A percentile compares a stretch with the other conserved stretches of the same genome.
These are phyloP conservation scores for Eruca vesicaria DNA, from an alignment of 441 rosid genomes.

Conservation along the genomic window DNA sequence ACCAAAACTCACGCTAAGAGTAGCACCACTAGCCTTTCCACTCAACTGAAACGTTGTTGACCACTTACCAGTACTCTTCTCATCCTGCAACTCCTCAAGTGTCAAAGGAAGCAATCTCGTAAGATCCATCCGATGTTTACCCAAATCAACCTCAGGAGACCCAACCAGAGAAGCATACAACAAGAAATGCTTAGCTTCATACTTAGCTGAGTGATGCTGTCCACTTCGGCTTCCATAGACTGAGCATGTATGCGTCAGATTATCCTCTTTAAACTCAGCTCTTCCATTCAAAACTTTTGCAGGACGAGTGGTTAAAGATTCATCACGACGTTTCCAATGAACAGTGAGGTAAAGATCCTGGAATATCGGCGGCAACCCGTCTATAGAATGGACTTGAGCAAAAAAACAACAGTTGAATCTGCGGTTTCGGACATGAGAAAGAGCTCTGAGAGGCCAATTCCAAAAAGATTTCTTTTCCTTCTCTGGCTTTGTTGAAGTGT, in stretches of 20 bases:
- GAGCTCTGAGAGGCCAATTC: slow-evolving; percentile 91
- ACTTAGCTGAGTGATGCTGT: slow-evolving; percentile 85
- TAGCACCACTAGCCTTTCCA: slow-evolving; percentile 77
- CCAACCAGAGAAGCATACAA: slow-evolving; percentile 61
- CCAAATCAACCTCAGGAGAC: slow-evolving; percentile 75
- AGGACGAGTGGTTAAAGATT: slow-evolving; percentile 52
- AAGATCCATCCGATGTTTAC: slow-evolving; percentile 94
- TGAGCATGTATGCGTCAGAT: slow-evolving; percentile 63
- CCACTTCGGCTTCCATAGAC: slow-evolving; percentile 87
- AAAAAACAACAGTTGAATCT: slow-evolving; percentile 81
- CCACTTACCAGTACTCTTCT: slow-evolving; percentile 90
- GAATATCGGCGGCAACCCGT: slow-evolving; percentile 63
- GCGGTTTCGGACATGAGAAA: slow-evolving; percentile 60
- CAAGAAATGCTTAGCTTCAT: slow-evolving; percentile 93
- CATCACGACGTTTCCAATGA: slow-evolving; percentile 92
- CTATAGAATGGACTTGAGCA: slow-evolving; percentile 72
- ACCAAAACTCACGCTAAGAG: slow-evolving; percentile 83
- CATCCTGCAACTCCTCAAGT: slow-evolving; percentile 89
- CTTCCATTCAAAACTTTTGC: slow-evolving; percentile 59
- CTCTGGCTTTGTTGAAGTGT: slow-evolving; percentile 42
- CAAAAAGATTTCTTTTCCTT: slow-evolving; percentile 83
- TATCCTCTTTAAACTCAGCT: slow-evolving; percentile 69
- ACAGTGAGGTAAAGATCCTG: slow-evolving; percentile 61
- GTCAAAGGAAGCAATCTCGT: slow-evolving; percentile 91
- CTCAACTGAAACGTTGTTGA: slow-evolving; percentile 84